These are phyloP conservation scores for Pleomassaria siparia DNA, from an alignment of 2,329 filamentous ascomycete species.

Conservation along the genomic window DNA sequence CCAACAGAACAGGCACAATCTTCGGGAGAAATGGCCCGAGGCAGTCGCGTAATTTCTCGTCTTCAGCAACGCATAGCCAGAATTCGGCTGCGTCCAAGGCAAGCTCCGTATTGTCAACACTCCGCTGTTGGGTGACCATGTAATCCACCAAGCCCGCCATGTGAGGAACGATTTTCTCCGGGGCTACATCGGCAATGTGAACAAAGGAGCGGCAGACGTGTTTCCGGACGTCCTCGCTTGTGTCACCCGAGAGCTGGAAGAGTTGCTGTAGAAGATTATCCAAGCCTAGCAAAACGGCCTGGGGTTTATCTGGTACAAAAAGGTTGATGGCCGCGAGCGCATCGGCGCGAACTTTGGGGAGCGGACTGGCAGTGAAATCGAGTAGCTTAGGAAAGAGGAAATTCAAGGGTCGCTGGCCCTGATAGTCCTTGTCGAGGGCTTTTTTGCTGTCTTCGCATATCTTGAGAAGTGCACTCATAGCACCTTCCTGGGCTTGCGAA, in stretches of 20 bases:
- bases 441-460: slow-evolving; percentile 96
- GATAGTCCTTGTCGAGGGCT: slow-evolving; percentile 81
- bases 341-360: slow-evolving; percentile 75
- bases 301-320: slow-evolving; percentile 82
- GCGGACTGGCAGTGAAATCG: slow-evolving; percentile 75
- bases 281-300: slow-evolving; percentile 77
- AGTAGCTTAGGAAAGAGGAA: slow-evolving; percentile 90
- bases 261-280: slow-evolving; percentile 81
- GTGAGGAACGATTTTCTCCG: slow-evolving; percentile 87
- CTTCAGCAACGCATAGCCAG: slow-evolving; percentile 91
- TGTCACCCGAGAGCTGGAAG: slow-evolving; percentile 77
- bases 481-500: slow-evolving; percentile 80
- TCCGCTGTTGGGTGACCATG: slow-evolving; percentile 85
- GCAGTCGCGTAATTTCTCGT: slow-evolving; percentile 73
- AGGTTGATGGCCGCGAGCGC: slow-evolving; percentile 87
- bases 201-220: slow-evolving; percentile 94
- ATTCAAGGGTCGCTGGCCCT: slow-evolving; percentile 83
- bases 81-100: slow-evolving; percentile 96
- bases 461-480: slow-evolving; percentile 89
- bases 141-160: slow-evolving; percentile 88
- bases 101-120: slow-evolving; percentile 78
- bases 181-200: slow-evolving; percentile 84
- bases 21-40: slow-evolving; percentile 77
- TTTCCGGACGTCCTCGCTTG: slow-evolving; percentile 78
- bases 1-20: slow-evolving; percentile 86